These are phyloP conservation scores for Draba incana DNA, from an alignment of 345 rosid species.

Conservation along the genomic window DNA sequence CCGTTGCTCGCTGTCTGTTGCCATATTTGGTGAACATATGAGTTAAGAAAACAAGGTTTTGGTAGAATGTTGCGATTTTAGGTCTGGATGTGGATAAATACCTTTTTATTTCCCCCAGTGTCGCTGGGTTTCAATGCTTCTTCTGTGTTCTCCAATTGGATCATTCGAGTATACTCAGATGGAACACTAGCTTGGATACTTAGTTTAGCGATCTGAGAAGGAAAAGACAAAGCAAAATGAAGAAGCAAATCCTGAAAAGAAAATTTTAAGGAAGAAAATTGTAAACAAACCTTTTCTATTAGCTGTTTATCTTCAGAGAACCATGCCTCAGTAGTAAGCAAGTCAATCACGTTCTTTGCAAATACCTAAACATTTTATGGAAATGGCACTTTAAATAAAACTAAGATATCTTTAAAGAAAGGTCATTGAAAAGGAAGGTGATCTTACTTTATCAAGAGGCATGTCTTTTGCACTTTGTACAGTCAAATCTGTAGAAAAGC, in stretches of 20 bases:
- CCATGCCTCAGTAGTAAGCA: slow-evolving; percentile 91
- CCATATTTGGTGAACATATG: slow-evolving; percentile 2
- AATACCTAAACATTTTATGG: slow-evolving; percentile 47
- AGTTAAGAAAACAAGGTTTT: slow-evolving; percentile 13
- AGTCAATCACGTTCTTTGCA: slow-evolving; percentile 75
- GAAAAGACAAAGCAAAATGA: slow-evolving; percentile 1
- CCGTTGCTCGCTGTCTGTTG: slow-evolving; percentile 49
- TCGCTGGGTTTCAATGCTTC: slow-evolving; percentile 46
- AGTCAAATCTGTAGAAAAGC: slow-evolving; percentile 56
- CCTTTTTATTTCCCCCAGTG: slow-evolving; percentile 47
- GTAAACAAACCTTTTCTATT: slow-evolving; percentile 68
- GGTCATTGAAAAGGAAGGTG: slow-evolving; percentile 6
- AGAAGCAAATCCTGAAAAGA: slow-evolving; percentile 14
- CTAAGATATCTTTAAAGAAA: slow-evolving; percentile 7
- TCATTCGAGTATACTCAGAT: slow-evolving; percentile 79
- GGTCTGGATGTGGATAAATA: slow-evolving; percentile 14
- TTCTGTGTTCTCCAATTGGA: slow-evolving; percentile 54
- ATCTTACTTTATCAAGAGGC: slow-evolving; percentile 63
- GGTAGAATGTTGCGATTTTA: not conserved
- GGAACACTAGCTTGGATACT: slow-evolving; percentile 60
- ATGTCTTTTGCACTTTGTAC: slow-evolving; percentile 55
- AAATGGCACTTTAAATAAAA: slow-evolving; percentile 4
- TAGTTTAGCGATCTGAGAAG: slow-evolving; percentile 62
- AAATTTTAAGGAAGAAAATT: not conserved
- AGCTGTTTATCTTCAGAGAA: slow-evolving; percentile 67